Base-by-base conservation (phyloP, 2,329 filamentous ascomycete species). In the Scleromitrula shiraiana region DNA sequence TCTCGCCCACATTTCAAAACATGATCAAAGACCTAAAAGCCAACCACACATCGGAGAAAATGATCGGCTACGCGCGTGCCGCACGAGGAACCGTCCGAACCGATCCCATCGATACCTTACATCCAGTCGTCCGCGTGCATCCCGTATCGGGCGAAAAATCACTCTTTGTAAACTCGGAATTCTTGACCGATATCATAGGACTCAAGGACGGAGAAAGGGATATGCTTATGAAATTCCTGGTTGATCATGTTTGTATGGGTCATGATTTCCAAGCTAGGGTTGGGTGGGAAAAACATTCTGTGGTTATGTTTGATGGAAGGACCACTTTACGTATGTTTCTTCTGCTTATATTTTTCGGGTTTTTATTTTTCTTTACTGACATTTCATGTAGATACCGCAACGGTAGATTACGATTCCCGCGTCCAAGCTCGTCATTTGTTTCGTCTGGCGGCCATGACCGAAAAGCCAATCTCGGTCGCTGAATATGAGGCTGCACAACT, bases 131-230 rank as follows among this genome's bases (percentile, higher is more conserved):
- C 2, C 74, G 83, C 2, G 78, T 83, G 0, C 83, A 87, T 59
- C 83, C 83, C 0, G 82, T 78, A 0, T 87, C 83, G 0, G 83
- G 83, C 1, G 86, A 83, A 80, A 86, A 83, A 62, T 72, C 80
- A 0, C 70, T 88, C 0, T 88, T 76, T 70, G 81, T 87, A 2
- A 87, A 87, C 63, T 74, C 79, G 5, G 71, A 78, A 5, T 82
- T 85, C 71, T 84, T 82, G 0, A 71, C 74, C 4, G 72, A 77
- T 2, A 85, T 87, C 35, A 75, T 86, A 0, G 83, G 82, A 0
- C 64, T 88, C 0, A 82, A 87, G 56, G 76, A 76, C 50, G 76
- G 72, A 0, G 83, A 87, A 64, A 85, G 81, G 43, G 82, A 87
- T 50, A 58, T 77, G 0, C 78, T 87, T 4, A 67, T 85, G 2